Evolutionary conservation across 2,329 filamentous ascomycete genomes (phyloP), one percentile per base, ranked within the genome.

Genomic region (Colletotrichum lupini): DNA sequence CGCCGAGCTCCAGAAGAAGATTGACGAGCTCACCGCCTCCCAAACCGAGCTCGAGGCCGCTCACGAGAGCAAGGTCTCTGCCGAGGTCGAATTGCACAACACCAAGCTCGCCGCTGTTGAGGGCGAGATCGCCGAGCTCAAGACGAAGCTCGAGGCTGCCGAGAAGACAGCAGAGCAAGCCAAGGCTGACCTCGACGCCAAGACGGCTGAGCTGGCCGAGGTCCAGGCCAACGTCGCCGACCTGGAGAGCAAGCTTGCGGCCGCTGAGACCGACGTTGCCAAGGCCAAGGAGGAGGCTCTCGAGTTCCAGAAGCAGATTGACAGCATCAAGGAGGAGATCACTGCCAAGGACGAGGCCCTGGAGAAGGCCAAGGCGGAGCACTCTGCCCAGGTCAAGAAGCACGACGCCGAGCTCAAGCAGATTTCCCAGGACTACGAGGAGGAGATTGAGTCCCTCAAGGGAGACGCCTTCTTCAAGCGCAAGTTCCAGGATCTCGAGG

Each of bases 381-480:
- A 84, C 71, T 80, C 82, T n/a, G 76, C 79, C 3, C 79, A 82
- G 0, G 78, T 79, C 30, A 82, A 84, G 55, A 87, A 87, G 79
- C 89, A 92, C 77, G 85, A 89, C 73, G 85, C 88, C 76, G 88
- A 90, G 78, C 84, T 92, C 76, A 85, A 88, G 79, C 87, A 86
- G 73, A 80, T 92, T 67, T 90, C 89, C 1, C 84, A 88, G 75
- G 90, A 92, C 76, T 91, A 91, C 75, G 88, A 92, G 78, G 85
- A 87, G n/a, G 90, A 92, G 79, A 92, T 92, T 67, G 90, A 92
- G 77, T 88, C 87, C 70, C 86, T 92, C 19, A 87, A 88, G 69
- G 90, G 89, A 26, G 90, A 92, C 74, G 90, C 90, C 16, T 89
- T 89, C 79, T 91, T 91, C 81, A 91, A 91, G 82, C 87, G 88